phyloP scores from a whole-genome alignment of 495 filamentous ascomycete genomes.

The Neurospora terricola region DNA sequence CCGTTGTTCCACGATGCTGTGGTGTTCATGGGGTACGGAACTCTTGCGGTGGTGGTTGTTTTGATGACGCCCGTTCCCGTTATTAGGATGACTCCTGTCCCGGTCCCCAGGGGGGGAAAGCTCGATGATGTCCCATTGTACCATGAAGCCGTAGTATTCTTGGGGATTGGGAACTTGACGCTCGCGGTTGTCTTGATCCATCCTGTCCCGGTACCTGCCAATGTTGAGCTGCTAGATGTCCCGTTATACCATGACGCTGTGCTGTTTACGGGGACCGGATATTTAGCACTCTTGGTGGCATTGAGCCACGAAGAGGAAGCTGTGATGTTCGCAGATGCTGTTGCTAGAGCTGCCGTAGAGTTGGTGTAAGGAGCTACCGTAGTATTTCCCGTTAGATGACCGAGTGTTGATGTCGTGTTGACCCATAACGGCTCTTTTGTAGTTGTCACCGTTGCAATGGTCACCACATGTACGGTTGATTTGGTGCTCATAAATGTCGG shows the following conservation, averaged over 20 bases:
- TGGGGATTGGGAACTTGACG: neutral
- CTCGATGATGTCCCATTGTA: slow-evolving; percentile 1
- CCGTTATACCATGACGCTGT: neutral
- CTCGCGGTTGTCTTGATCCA: neutral
- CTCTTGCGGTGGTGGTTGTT: neutral
- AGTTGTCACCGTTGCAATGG: neutral
- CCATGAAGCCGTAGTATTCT: neutral
- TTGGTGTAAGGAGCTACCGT: neutral
- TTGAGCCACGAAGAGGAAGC: neutral
- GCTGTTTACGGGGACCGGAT: neutral
- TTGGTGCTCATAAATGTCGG: neutral
- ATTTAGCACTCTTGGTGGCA: neutral
- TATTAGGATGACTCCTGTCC: neutral
- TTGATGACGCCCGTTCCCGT: neutral
- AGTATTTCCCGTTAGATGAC: neutral
- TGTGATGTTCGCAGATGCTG: neutral
- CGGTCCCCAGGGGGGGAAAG: neutral
- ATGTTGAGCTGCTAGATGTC: neutral
- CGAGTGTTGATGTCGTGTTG: neutral
- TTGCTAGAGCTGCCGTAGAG: neutral
- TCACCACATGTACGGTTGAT: neutral
- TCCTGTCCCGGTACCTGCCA: neutral
- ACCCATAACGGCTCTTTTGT: neutral
- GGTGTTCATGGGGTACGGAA: neutral
- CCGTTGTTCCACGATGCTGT: neutral